These are phyloP conservation scores for Leucaena leucocephala DNA, from an alignment of 306 rosid species.

Conservation along the genomic window DNA sequence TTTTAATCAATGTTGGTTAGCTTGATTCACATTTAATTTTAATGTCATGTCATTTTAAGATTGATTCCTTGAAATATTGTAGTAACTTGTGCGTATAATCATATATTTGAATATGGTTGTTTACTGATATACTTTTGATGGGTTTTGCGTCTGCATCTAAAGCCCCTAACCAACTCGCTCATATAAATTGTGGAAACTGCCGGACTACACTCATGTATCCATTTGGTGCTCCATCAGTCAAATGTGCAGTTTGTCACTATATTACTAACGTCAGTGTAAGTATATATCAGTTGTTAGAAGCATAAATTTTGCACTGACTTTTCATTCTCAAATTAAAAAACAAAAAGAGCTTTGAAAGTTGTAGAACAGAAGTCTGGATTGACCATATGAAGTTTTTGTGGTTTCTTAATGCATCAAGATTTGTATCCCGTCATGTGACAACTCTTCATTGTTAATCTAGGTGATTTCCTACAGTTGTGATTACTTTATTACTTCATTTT, in stretches of 20 bases:
- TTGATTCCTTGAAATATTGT: slow-evolving; percentile 35
- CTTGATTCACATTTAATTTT: slow-evolving; percentile 28
- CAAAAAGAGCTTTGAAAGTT: neutral
- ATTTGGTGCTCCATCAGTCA: slow-evolving; percentile 96
- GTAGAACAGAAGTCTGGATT: neutral
- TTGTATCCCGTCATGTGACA: neutral
- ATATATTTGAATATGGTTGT: slow-evolving; percentile 25
- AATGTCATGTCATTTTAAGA: neutral
- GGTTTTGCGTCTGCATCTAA: slow-evolving; percentile 40
- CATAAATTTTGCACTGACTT: neutral
- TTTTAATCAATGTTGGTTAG: slow-evolving; percentile 16
- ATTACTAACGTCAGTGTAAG: slow-evolving; percentile 85
- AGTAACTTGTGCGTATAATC: slow-evolving; percentile 15
- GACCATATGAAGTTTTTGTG: neutral
- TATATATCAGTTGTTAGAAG: slow-evolving; percentile 24
- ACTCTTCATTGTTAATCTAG: neutral
- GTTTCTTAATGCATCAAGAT: neutral
- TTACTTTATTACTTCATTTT: slow-evolving; percentile 9
- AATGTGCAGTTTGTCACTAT: slow-evolving; percentile 94
- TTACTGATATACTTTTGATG: slow-evolving; percentile 40
- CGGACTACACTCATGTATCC: slow-evolving; percentile 94
- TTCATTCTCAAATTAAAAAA: slow-evolving; percentile 2
- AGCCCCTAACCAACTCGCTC: slow-evolving; percentile 78
- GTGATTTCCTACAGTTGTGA: slow-evolving; percentile 6
- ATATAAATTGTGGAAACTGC: slow-evolving; percentile 89